Conservation (phyloP, 352 stramenopile species). For the Pythium utonaiense region DNA sequence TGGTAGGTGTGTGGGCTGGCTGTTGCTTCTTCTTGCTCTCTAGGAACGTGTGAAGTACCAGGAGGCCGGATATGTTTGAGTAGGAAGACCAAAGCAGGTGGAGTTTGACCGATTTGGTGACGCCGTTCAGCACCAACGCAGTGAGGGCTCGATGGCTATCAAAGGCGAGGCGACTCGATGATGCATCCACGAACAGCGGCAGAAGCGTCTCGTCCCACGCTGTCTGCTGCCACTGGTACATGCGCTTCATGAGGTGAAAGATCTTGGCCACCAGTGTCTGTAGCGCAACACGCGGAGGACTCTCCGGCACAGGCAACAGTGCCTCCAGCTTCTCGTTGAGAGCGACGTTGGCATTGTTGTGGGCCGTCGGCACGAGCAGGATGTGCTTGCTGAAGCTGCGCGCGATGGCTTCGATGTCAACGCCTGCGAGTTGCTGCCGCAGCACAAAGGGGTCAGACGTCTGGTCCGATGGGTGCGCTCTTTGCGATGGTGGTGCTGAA, state of each 20-base stretch:
- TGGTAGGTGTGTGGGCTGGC: not conserved
- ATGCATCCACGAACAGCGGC: slow-evolving; percentile 31
- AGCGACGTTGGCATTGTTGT: not conserved
- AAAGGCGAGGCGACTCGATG: slow-evolving; percentile 36
- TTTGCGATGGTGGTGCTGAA: not conserved
- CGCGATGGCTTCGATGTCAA: slow-evolving; percentile 31
- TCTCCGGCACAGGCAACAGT: slow-evolving; percentile 8
- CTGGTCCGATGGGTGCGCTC: slow-evolving; percentile 4
- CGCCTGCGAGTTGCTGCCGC: slow-evolving; percentile 8
- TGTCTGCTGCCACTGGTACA: slow-evolving; percentile 61
- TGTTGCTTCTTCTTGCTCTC: slow-evolving; percentile 17
- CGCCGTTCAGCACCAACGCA: slow-evolving; percentile 42
- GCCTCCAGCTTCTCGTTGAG: slow-evolving; percentile 26
- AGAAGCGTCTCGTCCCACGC: slow-evolving; percentile 40
- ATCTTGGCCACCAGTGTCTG: slow-evolving; percentile 27
- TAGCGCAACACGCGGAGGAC: slow-evolving; percentile 17
- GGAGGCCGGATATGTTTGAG: slow-evolving; percentile 33
- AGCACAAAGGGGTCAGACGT: slow-evolving; percentile 13
- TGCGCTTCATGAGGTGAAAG: slow-evolving; percentile 60
- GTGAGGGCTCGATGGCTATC: slow-evolving; percentile 55
- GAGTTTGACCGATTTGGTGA: slow-evolving; percentile 58
- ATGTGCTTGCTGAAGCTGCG: slow-evolving; percentile 46
- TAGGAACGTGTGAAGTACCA: slow-evolving; percentile 39
- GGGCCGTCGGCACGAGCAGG: slow-evolving; percentile 17
- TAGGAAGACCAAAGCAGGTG: slow-evolving; percentile 61